phyloP scores from a whole-genome alignment of 305 asterid genomes.

The Fraxinus angustifolia region DNA sequence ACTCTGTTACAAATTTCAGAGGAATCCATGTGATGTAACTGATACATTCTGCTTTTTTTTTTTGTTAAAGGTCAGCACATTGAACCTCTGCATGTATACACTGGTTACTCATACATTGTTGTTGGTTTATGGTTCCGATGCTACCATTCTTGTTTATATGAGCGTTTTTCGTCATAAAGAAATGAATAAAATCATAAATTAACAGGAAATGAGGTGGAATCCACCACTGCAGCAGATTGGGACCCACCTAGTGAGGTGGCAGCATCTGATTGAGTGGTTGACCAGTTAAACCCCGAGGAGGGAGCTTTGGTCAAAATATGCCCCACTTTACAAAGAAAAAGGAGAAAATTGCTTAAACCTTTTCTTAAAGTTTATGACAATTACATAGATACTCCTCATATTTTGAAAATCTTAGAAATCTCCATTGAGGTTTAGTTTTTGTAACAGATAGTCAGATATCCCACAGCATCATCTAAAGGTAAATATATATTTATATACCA shows the following conservation, averaged over 20 bases:
- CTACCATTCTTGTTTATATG: neutral
- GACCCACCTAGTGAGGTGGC: slow-evolving; percentile 17
- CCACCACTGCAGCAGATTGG: neutral
- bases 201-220: neutral
- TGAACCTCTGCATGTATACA: neutral
- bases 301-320: slow-evolving; percentile 29
- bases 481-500: too few relatives aligned
- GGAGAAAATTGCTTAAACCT: neutral
- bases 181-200: neutral
- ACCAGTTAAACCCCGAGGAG: slow-evolving; percentile 29
- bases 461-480: neutral
- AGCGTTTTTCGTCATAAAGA: neutral
- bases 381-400: neutral
- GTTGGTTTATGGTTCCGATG: neutral
- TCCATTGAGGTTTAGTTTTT: neutral
- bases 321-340: neutral
- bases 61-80: slow-evolving; percentile 17
- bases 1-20: slow-evolving; percentile 6
- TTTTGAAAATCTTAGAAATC: neutral
- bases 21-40: slow-evolving; percentile 17
- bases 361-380: neutral
- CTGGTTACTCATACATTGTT: neutral
- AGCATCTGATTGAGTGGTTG: slow-evolving; percentile 17
- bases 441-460: too few relatives aligned
- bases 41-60: slow-evolving; percentile 26